Evolutionary conservation across 306 rosid genomes (phyloP), one percentile per base, ranked within the genome.

Genomic region (Parietaria judaica): DNA sequence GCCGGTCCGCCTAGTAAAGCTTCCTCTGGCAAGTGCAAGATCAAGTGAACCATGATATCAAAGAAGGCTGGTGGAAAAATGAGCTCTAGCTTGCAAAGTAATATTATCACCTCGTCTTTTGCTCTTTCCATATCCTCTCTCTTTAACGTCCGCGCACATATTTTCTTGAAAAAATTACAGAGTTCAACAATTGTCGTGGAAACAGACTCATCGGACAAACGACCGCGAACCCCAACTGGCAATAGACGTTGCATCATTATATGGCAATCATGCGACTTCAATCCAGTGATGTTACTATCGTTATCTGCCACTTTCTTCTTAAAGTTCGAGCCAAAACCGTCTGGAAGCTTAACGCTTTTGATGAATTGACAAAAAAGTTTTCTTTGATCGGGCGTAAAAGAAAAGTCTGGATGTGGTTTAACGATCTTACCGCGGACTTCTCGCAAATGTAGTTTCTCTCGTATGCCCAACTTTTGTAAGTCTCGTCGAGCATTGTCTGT

Each of bases 101-200:
- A 14, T n/a, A 15, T 35, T 36, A 23, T 23, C 31, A 23, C 31
- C 31, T 23, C 31, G 31, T 23, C 14, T 46, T 54, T 3, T n/a
- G 15, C n/a, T 36, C 5, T 50, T 4, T 63, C 59, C 7, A 56
- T n/a, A 31, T 70, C 60, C 15, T 0, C 3, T 11, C 58, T 14
- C 9, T 1, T 13, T 2, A 70, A 5, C n/a, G 31, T 48, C 39
- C 56, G 56, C 17, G 34, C 31, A 56, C 48, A 70, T 38, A 70
- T 45, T 43, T 37, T 17, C 10, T 65, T 17, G 11, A 61, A 54
- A 51, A 17, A 54, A 35, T 2, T 11, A 0, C 1, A 9, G 23
- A 43, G 31, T 53, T 49, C 34, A 62, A 7, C 13, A 15, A 23
- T 15, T 38, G 14, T 38, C 31, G 31, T 23, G 31, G 31, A 23